phyloP scores from a whole-genome alignment of 345 rosid genomes.

The Eucalyptus regnans region DNA sequence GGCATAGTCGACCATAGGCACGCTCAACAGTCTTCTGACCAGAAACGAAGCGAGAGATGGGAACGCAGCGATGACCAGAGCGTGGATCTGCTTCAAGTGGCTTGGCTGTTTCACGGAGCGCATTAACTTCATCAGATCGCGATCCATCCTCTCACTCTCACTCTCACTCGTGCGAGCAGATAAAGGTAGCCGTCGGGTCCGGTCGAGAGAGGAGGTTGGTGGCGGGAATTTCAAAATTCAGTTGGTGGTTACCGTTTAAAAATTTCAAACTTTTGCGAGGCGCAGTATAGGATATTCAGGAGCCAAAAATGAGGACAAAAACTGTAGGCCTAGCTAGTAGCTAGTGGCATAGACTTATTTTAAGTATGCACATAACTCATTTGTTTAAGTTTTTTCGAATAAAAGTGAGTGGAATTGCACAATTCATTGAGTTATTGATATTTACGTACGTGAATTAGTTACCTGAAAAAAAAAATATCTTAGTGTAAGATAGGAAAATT shows the following conservation, averaged over 20 bases:
- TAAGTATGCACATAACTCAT: no score
- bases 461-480: no score
- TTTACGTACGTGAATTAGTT: no score
- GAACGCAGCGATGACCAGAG: not conserved
- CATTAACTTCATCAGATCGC: not conserved
- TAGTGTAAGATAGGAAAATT: not conserved
- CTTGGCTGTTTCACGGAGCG: not conserved
- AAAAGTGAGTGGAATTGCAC: no score
- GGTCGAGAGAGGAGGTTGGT: not conserved
- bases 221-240: not conserved
- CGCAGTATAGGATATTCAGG: not conserved
- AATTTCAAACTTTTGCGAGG: not conserved
- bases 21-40: not conserved
- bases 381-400: rapidly evolving
- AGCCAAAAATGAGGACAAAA: not conserved
- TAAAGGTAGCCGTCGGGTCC: no score
- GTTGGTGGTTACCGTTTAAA: not conserved
- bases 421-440: no score
- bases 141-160: not conserved
- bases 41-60: not conserved
- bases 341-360: no score
- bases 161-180: not conserved
- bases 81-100: not conserved
- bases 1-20: not conserved
- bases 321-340: not conserved